Conservation (phyloP, 768 basidiomycete species). For the Serendipita sp. region DNA sequence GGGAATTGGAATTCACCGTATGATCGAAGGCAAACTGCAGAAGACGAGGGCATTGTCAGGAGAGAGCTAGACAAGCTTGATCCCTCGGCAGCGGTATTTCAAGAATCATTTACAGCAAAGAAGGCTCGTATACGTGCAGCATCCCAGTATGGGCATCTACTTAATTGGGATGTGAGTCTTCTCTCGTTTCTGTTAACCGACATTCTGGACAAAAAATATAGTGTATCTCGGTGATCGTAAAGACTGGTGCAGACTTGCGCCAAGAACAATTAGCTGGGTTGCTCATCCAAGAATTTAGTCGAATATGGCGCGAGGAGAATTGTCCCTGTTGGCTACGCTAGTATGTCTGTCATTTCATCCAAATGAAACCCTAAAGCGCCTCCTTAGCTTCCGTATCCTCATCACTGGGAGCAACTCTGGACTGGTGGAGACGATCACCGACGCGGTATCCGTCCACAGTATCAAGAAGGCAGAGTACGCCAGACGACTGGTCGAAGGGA, state of each 20-base stretch:
- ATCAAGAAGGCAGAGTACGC: conserved; percentile 99
- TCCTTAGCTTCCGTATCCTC: conserved; percentile 74
- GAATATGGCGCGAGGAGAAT: conserved; percentile 90
- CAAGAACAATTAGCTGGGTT: conserved; percentile 97
- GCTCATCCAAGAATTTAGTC: conserved; percentile 80
- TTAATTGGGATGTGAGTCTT: conserved; percentile 34
- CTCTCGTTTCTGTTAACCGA: neutral
- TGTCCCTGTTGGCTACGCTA: conserved; percentile 89
- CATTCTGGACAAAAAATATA: conserved; percentile 52
- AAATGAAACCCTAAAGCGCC: neutral
- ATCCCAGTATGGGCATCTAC: conserved; percentile 93
- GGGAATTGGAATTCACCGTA: conserved; percentile 16
- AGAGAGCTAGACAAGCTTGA: conserved; percentile 88
- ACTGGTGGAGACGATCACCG: conserved; percentile 93
- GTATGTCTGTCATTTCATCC: conserved; percentile 25
- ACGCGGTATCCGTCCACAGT: conserved; percentile 95
- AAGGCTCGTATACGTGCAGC: conserved; percentile 86
- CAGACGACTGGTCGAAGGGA: conserved; percentile 61
- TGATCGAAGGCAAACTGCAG: conserved; percentile 37
- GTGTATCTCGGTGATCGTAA: conserved; percentile 93
- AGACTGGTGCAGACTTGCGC: conserved; percentile 89
- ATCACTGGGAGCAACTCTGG: conserved; percentile 90
- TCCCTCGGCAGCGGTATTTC: conserved; percentile 89
- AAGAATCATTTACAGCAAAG: conserved; percentile 88
- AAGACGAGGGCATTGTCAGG: conserved; percentile 89